phyloP scores from a whole-genome alignment of 176 grass and related monocot genomes.

The Bromus sterilis region DNA sequence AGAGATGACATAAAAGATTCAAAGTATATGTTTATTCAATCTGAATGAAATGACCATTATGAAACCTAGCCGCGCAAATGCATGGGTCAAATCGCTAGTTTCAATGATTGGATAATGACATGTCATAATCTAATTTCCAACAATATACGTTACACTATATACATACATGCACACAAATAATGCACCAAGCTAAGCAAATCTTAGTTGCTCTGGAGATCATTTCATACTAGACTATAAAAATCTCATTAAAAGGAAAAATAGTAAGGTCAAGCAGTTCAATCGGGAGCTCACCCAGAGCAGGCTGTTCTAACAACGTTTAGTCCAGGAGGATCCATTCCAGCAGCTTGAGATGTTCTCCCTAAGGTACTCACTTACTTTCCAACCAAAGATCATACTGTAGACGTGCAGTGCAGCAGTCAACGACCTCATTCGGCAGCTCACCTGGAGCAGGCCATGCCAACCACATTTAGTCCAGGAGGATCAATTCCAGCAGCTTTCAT shows the following conservation, averaged over 20 bases:
- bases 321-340: not conserved
- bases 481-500: slow-evolving; percentile 65
- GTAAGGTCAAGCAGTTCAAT: not conserved
- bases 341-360: not conserved
- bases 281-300: not conserved
- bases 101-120: not conserved
- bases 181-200: not conserved
- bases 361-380: not conserved
- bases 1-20: no score
- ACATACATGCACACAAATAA: not conserved
- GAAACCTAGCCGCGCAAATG: no score
- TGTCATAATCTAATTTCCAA: not conserved
- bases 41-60: no score
- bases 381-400: not conserved
- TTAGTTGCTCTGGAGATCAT: not conserved
- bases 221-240: not conserved
- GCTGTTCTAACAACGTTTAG: not conserved
- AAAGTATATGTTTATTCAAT: no score
- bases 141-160: not conserved
- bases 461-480: slow-evolving; percentile 24
- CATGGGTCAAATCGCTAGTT: not conserved
- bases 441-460: slow-evolving; percentile 40
- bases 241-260: not conserved
- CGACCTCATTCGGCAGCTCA: not conserved
- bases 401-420: not conserved